phyloP scores from a whole-genome alignment of 2,329 filamentous ascomycete species.

The Aspergillus fischeri region DNA sequence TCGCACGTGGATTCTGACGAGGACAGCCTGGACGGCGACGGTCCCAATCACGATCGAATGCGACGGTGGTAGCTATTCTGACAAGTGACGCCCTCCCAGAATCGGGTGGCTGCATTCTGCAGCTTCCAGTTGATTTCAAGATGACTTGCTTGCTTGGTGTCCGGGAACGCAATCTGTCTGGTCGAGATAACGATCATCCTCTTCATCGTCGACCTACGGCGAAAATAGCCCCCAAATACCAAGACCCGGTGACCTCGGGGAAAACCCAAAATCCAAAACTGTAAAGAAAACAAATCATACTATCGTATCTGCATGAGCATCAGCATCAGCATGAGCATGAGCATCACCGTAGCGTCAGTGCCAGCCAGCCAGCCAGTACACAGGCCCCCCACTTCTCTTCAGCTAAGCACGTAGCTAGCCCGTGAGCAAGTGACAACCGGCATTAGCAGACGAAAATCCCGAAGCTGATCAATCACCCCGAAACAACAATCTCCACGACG shows the following conservation, averaged over 20 bases:
- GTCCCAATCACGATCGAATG: background rate
- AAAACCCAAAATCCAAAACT: background rate
- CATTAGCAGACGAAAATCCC: background rate
- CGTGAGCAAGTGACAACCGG: background rate
- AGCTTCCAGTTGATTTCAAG: background rate
- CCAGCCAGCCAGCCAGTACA: no score
- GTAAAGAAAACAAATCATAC: background rate
- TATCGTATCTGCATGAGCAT: background rate
- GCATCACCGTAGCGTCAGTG: background rate
- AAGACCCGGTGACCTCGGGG: background rate
- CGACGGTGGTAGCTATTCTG: slow-evolving; percentile 3
- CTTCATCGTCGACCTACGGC: background rate
- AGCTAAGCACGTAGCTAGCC: background rate
- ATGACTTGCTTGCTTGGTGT: background rate
- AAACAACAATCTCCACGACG: background rate
- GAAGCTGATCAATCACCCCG: background rate
- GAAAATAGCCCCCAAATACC: background rate
- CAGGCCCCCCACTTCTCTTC: background rate
- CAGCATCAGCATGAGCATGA: background rate
- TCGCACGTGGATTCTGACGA: slow-evolving; percentile 29
- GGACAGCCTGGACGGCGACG: slow-evolving; percentile 15
- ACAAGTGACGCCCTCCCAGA: background rate
- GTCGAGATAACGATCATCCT: background rate
- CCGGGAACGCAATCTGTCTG: background rate
- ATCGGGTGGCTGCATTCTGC: background rate